Evolutionary conservation across 169 alveolate genomes (phyloP).

Genomic region (Plasmodium knowlesi): DNA sequence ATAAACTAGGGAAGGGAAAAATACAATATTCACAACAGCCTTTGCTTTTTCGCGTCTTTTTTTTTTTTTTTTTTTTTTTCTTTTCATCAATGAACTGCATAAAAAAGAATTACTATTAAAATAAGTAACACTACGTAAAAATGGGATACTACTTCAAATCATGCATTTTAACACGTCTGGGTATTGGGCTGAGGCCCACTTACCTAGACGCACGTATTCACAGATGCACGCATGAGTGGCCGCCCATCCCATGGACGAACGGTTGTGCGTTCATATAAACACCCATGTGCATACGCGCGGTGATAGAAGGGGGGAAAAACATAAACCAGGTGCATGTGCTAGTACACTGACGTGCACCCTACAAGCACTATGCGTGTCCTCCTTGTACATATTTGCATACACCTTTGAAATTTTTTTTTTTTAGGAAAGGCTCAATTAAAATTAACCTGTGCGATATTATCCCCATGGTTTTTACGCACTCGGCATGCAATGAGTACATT

Average conservation of each 20-base stretch:
- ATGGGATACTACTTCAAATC: slow-evolving; percentile 3
- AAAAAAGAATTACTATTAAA: not conserved
- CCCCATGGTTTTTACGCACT: not conserved
- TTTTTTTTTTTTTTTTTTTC: slow-evolving; percentile 19
- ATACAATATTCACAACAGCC: not conserved
- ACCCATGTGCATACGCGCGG: not conserved
- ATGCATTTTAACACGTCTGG: slow-evolving; percentile 8
- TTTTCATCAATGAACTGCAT: slow-evolving; percentile 24
- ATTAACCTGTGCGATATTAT: not conserved
- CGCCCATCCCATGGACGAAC: not conserved
- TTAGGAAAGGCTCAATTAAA: not conserved
- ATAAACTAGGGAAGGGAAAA: not conserved
- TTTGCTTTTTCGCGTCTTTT: slow-evolving; percentile 1
- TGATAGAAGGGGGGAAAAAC: not conserved
- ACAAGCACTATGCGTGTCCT: not conserved
- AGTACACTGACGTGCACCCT: not conserved
- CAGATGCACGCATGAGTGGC: not conserved
- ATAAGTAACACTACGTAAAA: not conserved
- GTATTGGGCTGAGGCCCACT: not conserved
- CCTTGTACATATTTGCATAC: not conserved
- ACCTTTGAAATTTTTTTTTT: not conserved
- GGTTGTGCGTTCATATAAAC: not conserved
- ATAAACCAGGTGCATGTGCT: not conserved
- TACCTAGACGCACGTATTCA: not conserved
- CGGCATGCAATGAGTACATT: not conserved